These are phyloP conservation scores for Phaeosphaeria sp. DNA, from an alignment of 2,329 filamentous ascomycete genomes.

Conservation along the genomic window DNA sequence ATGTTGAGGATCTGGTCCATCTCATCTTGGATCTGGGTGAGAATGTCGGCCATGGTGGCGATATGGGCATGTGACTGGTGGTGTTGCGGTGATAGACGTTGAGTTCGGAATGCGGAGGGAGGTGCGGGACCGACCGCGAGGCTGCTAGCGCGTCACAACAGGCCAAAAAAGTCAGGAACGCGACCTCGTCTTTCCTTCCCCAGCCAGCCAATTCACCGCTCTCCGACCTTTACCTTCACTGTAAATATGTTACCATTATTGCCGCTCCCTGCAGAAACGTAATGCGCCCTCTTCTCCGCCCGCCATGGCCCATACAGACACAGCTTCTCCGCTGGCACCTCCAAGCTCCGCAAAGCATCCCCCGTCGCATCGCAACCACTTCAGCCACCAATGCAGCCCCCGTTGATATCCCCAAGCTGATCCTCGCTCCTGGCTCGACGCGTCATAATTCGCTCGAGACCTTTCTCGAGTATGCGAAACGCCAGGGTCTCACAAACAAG, in stretches of 20 bases:
- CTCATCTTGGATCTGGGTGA: conserved; percentile 85
- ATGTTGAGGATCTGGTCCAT: conserved; percentile 66
- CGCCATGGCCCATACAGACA: conserved; percentile 27
- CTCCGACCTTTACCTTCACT: conserved; percentile 5
- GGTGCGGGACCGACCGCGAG: conserved; percentile 3
- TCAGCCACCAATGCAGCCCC: conserved; percentile 30
- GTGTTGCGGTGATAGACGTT: background rate
- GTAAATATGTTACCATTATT: conserved; percentile 31
- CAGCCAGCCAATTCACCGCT: background rate
- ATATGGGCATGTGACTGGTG: background rate
- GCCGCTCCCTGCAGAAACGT: conserved; percentile 14
- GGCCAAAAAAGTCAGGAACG: conserved; percentile 1
- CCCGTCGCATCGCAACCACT: conserved; percentile 37
- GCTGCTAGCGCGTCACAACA: conserved; percentile 11
- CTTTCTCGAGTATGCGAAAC: conserved; percentile 69
- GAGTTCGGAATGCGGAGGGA: background rate
- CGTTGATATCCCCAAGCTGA: conserved; percentile 34
- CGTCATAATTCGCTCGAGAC: conserved; percentile 69
- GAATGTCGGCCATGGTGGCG: conserved; percentile 70
- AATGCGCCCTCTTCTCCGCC: conserved; percentile 36
- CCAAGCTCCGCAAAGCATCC: conserved; percentile 18
- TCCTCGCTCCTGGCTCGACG: conserved; percentile 36
- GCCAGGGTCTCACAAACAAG: conserved; percentile 60
- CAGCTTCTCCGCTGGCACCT: conserved; percentile 28
- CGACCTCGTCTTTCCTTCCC: conserved; percentile 14